Conservation (phyloP, 1,139 yeast genomes). For the Saccharomycopsis hybrid region DNA sequence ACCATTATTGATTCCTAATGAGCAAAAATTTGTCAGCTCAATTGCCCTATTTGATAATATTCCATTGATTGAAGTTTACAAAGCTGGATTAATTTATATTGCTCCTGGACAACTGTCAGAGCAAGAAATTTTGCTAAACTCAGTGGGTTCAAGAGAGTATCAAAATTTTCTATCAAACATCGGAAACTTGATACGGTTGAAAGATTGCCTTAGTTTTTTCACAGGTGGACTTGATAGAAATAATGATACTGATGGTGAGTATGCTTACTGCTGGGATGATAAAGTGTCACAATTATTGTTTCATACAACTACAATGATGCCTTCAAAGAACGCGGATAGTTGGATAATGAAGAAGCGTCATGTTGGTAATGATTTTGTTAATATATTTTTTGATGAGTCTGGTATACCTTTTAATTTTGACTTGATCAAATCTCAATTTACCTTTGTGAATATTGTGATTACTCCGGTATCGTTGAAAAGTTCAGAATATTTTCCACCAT, state of each 20-base stretch:
- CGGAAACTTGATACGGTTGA: slow-evolving; percentile 54
- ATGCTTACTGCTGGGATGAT: slow-evolving; percentile 67
- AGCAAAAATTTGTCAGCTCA: slow-evolving; percentile 52
- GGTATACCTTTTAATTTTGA: slow-evolving; percentile 63
- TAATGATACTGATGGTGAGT: slow-evolving; percentile 67
- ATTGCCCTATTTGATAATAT: slow-evolving; percentile 63
- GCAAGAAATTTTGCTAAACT: slow-evolving; percentile 56
- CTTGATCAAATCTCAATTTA: slow-evolving; percentile 70
- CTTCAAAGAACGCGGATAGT: slow-evolving; percentile 40
- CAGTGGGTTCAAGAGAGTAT: slow-evolving; percentile 58
- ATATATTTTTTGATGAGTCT: slow-evolving; percentile 74
- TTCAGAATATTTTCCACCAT: slow-evolving; percentile 4
- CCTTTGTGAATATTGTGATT: slow-evolving; percentile 72
- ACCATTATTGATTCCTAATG: slow-evolving; percentile 39
- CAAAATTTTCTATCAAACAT: slow-evolving; percentile 50
- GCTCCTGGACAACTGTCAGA: slow-evolving; percentile 63
- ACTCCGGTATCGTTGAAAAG: slow-evolving; percentile 45
- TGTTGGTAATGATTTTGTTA: slow-evolving; percentile 80
- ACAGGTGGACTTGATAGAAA: slow-evolving; percentile 78
- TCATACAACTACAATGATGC: slow-evolving; percentile 82
- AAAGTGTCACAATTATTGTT: slow-evolving; percentile 66
- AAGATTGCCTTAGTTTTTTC: slow-evolving; percentile 50
- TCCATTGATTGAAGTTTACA: slow-evolving; percentile 74
- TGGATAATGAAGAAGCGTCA: slow-evolving; percentile 68
- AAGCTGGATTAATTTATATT: slow-evolving; percentile 73